phyloP scores from a whole-genome alignment of 257 asterid genomes.

The Penstemon barbatus region DNA sequence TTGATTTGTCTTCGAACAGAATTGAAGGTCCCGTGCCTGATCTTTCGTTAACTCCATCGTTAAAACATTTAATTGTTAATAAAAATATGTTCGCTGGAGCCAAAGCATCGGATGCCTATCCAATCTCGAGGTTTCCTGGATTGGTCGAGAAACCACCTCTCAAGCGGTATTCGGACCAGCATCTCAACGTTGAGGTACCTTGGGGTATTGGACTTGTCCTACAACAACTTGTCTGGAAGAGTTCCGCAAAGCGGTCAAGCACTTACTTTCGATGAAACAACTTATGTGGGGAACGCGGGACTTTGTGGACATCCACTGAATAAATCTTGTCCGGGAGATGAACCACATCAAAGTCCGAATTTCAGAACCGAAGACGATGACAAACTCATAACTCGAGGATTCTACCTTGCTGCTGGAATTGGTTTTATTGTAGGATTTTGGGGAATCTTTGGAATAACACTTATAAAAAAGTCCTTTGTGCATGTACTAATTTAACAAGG shows the following conservation, averaged over 20 bases:
- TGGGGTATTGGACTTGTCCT: conserved; percentile 23
- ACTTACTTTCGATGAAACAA: conserved; percentile 3
- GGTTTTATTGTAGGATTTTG: conserved; percentile 28
- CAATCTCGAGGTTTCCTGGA: too few species aligned
- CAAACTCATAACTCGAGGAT: conserved; percentile 13
- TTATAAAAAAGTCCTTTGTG: not conserved
- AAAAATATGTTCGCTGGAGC: too few species aligned
- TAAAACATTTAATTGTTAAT: too few species aligned
- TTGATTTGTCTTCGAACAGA: too few species aligned
- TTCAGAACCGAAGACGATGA: conserved; percentile 5
- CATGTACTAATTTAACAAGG: not conserved
- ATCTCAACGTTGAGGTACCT: not conserved
- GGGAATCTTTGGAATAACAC: conserved; percentile 21
- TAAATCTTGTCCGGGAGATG: not conserved
- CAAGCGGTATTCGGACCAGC: conserved; percentile 24
- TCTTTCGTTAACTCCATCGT: too few species aligned
- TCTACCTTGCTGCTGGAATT: conserved; percentile 1
- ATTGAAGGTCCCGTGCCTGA: too few species aligned
- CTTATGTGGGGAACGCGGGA: conserved; percentile 14
- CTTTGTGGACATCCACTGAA: conserved; percentile 26
- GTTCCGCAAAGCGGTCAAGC: conserved; percentile 16
- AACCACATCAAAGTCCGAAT: conserved; percentile 11
- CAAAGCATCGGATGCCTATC: too few species aligned
- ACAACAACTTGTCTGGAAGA: conserved; percentile 35
- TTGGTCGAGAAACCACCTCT: conserved; percentile 23